phyloP scores from a whole-genome alignment of 768 basidiomycete genomes.

The Trametopsis cervina region DNA sequence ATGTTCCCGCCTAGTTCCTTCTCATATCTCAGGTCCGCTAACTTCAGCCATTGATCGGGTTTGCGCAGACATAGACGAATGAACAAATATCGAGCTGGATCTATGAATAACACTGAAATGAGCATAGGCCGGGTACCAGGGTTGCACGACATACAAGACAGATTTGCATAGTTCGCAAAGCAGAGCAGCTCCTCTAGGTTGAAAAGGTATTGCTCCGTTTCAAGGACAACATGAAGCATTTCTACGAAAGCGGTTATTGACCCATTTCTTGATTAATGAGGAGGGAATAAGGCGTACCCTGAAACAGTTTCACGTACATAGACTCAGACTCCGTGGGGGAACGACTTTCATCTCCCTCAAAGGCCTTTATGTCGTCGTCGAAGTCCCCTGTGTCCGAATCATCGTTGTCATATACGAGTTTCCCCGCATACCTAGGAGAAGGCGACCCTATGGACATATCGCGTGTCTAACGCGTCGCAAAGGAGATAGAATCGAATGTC shows the following conservation, averaged over 20 bases:
- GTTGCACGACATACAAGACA: conserved; percentile 35
- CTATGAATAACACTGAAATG: conserved; percentile 23
- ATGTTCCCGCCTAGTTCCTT: conserved; percentile 35
- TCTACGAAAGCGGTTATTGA: conserved; percentile 28
- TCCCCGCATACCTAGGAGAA: neutral
- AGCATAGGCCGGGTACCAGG: neutral
- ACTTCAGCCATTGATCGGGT: conserved; percentile 45
- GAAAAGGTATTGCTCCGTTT: conserved; percentile 47
- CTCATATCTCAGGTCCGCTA: conserved; percentile 36
- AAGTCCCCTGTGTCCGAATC: neutral
- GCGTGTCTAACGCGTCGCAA: too few species aligned
- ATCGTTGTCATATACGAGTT: conserved; percentile 1
- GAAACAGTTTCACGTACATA: conserved; percentile 38
- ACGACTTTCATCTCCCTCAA: neutral
- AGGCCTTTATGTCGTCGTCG: conserved; percentile 2
- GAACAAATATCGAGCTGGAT: conserved; percentile 54
- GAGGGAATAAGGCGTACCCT: conserved; percentile 24
- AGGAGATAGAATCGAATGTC: too few species aligned
- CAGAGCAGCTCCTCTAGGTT: conserved; percentile 37
- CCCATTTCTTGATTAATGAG: neutral
- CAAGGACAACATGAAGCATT: conserved; percentile 47
- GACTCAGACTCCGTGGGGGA: conserved; percentile 18
- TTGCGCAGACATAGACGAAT: conserved; percentile 58
- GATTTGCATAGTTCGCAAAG: conserved; percentile 32
- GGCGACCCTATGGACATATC: neutral